Conservation (phyloP, 2,329 filamentous ascomycete genomes). For the Chrysoporthe austroafricana region DNA sequence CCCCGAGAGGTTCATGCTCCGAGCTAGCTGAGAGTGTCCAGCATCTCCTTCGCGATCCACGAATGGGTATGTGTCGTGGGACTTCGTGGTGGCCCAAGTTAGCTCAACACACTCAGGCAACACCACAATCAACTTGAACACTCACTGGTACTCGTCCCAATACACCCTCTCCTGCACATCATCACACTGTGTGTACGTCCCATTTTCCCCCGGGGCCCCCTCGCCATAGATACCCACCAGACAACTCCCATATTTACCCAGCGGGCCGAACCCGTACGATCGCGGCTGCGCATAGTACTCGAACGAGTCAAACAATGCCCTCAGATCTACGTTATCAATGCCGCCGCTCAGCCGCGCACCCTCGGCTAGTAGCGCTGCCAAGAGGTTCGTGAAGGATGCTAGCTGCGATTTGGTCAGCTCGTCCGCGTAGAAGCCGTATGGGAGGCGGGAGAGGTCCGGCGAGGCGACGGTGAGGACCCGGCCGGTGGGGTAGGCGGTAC, state of each 20-base stretch:
- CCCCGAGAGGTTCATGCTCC: not conserved
- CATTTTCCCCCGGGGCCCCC: not conserved
- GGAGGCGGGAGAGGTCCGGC: conserved; percentile 8
- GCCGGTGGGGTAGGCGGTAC: not conserved
- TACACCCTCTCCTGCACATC: conserved; percentile 13
- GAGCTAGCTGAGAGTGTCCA: not conserved
- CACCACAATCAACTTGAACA: not conserved
- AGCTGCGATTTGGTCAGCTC: conserved; percentile 1
- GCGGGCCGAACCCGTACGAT: not conserved
- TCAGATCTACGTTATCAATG: conserved; percentile 7
- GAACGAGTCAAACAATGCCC: conserved; percentile 4
- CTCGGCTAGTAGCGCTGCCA: conserved; percentile 11
- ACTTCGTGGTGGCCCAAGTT: not conserved
- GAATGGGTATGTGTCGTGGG: conserved; percentile 12
- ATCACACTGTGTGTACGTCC: conserved; percentile 10
- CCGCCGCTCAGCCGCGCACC: not conserved
- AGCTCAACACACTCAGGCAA: not conserved
- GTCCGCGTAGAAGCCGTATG: conserved; percentile 16
- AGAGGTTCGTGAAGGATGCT: not conserved
- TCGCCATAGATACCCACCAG: conserved; percentile 14
- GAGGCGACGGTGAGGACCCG: conserved; percentile 10
- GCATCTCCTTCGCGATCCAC: conserved; percentile 12
- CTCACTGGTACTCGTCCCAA: conserved; percentile 18
- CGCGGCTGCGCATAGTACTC: conserved; percentile 14
- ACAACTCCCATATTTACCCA: conserved; percentile 18